Base-by-base conservation (phyloP, 1,139 yeast species). In the Candida dubliniensis region DNA sequence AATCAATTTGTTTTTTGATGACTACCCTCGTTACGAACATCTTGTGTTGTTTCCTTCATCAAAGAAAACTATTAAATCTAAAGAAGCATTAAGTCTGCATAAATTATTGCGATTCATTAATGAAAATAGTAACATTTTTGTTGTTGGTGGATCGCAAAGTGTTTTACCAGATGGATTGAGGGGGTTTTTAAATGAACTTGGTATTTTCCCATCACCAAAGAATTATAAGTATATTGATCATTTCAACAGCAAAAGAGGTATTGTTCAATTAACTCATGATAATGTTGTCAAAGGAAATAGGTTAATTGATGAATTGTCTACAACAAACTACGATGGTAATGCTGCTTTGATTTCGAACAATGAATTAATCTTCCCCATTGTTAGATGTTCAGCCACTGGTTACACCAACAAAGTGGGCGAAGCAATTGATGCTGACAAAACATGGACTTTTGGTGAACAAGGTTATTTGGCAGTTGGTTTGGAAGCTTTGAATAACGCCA, bases 361-460 rank as follows among this genome's bases (percentile, higher is more conserved):
- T 57, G 84, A 82, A 54, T 74, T 75, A 48, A 60, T 89, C 50
- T 71, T 87, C 42, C 98, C 98, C 8, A 63, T 95, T 41, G 60
- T 90, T 31, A 74, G 71, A 49, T 87, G 93, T 3, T 76, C 91
- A 33, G 70, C 76, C 44, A 83, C 96, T 2, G 79, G 95, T 3
- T 81, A 81, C 58, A 77, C 85, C 14, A 70, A 71, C 49, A 70
- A 61, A 55, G 66, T 56, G 25, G 55, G 41, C 40, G 74, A 70
- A 44, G 65, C 71, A n/a, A 52, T 68, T 40, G 63, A 63, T 12
- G 55, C 60, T 31, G 85, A 82, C 30, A 73, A 74, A 25, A 63
- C 77, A 8, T 95, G 97, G 96, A 83, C 88, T 9, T 71, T 83
- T 39, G 99, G 99, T 25, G 73, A 81, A 41, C 96, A 91, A 66